Evolutionary conservation across 108 stramenopile genomes (phyloP).

Genomic region (Mediolabrus comicus): DNA sequence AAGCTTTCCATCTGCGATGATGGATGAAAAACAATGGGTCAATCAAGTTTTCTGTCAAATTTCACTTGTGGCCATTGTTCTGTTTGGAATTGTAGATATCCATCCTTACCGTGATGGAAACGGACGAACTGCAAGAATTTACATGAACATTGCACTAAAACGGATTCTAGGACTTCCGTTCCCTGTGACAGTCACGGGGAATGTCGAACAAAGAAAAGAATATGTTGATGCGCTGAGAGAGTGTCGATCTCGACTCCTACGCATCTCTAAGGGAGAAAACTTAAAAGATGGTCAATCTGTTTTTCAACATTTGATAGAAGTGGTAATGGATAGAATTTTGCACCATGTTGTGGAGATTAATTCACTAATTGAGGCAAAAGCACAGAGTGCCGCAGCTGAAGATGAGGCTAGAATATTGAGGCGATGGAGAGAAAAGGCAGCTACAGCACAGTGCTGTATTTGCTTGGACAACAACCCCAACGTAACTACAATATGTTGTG

Average conservation of each 20-base stretch:
- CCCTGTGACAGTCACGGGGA: not conserved
- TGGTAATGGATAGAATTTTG: not conserved
- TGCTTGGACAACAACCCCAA: not conserved
- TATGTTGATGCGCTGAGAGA: not conserved
- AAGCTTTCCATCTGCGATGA: not conserved
- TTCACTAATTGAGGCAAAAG: not conserved
- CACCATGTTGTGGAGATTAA: not conserved
- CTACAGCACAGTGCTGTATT: not conserved
- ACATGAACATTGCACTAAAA: not conserved
- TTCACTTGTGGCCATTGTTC: not conserved
- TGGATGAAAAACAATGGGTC: not conserved
- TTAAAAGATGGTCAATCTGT: not conserved
- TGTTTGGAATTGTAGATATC: not conserved
- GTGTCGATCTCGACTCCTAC: not conserved
- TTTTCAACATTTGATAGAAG: not conserved
- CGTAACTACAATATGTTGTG: not conserved
- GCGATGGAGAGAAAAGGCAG: not conserved
- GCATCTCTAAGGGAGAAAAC: not conserved
- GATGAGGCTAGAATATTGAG: not conserved
- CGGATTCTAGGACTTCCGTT: not conserved
- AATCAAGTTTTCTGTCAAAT: not conserved
- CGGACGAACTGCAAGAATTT: not conserved
- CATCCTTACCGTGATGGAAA: not conserved
- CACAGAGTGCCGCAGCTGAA: not conserved
- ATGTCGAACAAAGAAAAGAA: not conserved